phyloP scores from a whole-genome alignment of 1,139 yeast species.

The Blastobotrys proliferans region DNA sequence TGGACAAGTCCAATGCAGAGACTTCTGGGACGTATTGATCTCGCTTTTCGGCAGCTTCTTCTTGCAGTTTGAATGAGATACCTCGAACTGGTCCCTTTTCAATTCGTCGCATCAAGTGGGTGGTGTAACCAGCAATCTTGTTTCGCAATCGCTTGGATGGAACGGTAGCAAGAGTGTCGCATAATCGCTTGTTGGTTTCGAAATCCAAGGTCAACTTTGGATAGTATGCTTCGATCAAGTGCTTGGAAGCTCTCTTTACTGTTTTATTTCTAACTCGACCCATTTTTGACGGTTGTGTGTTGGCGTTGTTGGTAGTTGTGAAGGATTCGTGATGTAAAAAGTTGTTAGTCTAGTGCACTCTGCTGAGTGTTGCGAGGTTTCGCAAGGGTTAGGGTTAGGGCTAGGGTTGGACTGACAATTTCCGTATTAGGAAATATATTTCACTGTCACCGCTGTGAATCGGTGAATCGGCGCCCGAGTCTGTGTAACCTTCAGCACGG shows the following conservation, averaged over 20 bases:
- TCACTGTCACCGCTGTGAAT: too few species aligned
- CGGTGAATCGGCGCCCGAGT: too few species aligned
- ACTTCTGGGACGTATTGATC: slow-evolving; percentile 99
- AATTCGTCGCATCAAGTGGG: slow-evolving; percentile 99
- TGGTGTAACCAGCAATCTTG: slow-evolving; percentile 99
- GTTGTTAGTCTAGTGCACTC: too few species aligned
- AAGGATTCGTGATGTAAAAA: too few species aligned
- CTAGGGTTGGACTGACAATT: too few species aligned
- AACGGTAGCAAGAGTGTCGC: slow-evolving; percentile 97
- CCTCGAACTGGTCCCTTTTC: slow-evolving; percentile 99
- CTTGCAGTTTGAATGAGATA: slow-evolving; percentile 99
- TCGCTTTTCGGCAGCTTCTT: slow-evolving; percentile 99
- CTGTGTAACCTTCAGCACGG: too few species aligned
- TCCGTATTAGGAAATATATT: too few species aligned
- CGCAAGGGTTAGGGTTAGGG: too few species aligned
- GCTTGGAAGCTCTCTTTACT: slow-evolving; percentile 99
- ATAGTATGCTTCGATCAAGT: slow-evolving; percentile 99
- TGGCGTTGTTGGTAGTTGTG: slow-evolving; percentile 1
- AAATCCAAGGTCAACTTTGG: slow-evolving; percentile 99
- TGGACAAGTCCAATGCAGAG: slow-evolving; percentile 98
- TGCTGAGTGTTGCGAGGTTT: too few species aligned
- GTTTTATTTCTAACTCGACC: slow-evolving; percentile 70
- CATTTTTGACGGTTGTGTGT: slow-evolving; percentile 3
- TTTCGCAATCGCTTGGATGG: slow-evolving; percentile 99
- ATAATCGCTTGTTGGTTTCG: slow-evolving; percentile 99